These are phyloP conservation scores for Saccharomycopsis guyanensis DNA, from an alignment of 805 yeast species.

Conservation along the genomic window DNA sequence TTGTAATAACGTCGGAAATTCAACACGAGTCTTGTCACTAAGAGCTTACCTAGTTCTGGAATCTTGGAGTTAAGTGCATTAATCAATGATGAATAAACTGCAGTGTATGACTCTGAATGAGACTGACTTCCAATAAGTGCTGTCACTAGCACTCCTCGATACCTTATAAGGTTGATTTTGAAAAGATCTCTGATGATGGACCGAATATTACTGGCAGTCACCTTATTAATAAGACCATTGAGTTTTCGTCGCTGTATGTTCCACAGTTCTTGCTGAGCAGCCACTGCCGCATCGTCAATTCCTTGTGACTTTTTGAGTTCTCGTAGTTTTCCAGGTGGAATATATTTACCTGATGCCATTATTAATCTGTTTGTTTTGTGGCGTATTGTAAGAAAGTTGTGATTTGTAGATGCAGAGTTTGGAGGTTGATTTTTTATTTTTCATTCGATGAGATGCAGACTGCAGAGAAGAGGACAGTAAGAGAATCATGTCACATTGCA, in stretches of 20 bases:
- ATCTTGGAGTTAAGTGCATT: constrained; percentile 57
- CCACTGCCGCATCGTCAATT: constrained; percentile 29
- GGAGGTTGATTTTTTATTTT: too few species aligned
- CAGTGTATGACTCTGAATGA: constrained; percentile 33
- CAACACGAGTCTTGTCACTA: constrained; percentile 45
- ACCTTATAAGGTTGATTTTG: constrained; percentile 50
- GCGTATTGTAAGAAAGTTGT: background rate
- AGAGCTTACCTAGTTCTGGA: constrained; percentile 59
- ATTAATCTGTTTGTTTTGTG: background rate
- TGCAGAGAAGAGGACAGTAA: too few species aligned
- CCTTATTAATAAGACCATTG: constrained; percentile 40
- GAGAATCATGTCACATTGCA: too few species aligned
- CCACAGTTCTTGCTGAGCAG: constrained; percentile 53
- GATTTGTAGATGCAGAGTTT: too few species aligned
- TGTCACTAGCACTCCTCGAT: constrained; percentile 53
- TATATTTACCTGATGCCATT: constrained; percentile 28
- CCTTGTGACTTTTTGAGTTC: constrained; percentile 30
- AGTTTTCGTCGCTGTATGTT: constrained; percentile 39
- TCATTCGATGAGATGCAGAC: too few species aligned
- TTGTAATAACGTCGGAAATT: constrained; percentile 51
- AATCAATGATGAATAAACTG: constrained; percentile 49
- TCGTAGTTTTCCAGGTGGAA: constrained; percentile 47
- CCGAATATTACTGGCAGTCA: constrained; percentile 40
- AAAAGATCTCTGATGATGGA: constrained; percentile 43
- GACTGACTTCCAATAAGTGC: constrained; percentile 48